These are phyloP conservation scores for Saccharomycopsis sp. DNA, from an alignment of 805 yeast genomes.

Conservation along the genomic window DNA sequence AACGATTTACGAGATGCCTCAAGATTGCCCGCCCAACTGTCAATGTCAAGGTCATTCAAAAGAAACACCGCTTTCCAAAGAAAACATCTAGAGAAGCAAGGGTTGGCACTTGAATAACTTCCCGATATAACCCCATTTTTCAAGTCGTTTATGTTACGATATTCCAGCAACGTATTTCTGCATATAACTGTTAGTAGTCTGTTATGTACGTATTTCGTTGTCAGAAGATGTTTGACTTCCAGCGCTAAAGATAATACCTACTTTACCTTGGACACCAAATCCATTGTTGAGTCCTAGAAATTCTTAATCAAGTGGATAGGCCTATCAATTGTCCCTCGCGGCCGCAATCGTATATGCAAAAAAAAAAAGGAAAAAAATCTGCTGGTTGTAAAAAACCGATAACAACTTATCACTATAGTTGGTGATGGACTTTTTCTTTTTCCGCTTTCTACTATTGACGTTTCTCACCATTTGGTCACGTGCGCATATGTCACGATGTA, in stretches of 20 bases:
- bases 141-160: slow-evolving; percentile 10
- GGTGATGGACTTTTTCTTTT: background rate
- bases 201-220: no score
- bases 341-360: no score
- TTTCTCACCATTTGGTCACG: background rate
- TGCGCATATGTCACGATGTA: background rate
- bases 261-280: background rate
- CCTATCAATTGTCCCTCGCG: no score
- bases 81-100: slow-evolving; percentile 14
- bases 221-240: background rate
- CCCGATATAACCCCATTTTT: slow-evolving; percentile 18
- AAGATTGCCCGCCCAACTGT: slow-evolving; percentile 4
- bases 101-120: slow-evolving; percentile 3
- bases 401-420: no score
- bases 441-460: background rate
- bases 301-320: no score
- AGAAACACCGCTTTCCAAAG: slow-evolving; percentile 17
- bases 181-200: background rate
- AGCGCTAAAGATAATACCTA: background rate
- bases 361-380: no score
- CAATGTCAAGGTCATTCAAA: slow-evolving; percentile 9
- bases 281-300: background rate
- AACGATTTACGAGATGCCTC: slow-evolving; percentile 9
- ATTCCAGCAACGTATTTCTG: slow-evolving; percentile 4
- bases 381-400: no score